A percentile compares a stretch with the other conserved stretches of the same genome.
Conservation (phyloP, 352 stramenopile genomes). For the Globisporangium spiculum region DNA sequence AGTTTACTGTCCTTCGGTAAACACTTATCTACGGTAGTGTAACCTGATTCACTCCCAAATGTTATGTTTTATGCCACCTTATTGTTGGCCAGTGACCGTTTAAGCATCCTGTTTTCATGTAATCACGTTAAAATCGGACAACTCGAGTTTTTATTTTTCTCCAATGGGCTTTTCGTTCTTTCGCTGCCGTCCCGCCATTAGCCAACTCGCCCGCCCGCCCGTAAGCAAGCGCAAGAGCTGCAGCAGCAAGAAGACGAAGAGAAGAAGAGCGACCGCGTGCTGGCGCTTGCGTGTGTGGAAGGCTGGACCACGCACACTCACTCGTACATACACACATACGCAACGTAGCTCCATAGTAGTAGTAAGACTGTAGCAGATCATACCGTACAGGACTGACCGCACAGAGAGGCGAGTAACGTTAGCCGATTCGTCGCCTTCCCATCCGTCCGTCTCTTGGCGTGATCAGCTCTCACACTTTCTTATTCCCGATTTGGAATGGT, state of each 20-base stretch:
- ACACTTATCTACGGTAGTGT: background rate
- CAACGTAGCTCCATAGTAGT: background rate
- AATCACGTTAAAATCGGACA: background rate
- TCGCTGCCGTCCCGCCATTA: conserved; percentile 1
- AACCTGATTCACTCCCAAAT: background rate
- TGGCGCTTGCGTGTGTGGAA: background rate
- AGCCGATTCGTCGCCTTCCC: background rate
- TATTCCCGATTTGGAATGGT: background rate
- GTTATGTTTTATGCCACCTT: background rate
- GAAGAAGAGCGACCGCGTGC: background rate
- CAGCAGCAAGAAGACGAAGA: background rate
- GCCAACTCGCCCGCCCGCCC: background rate
- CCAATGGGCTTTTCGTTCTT: background rate
- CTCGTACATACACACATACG: background rate
- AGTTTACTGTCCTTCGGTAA: background rate
- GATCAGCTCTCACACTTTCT: background rate
- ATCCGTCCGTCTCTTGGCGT: background rate
- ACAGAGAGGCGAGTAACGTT: background rate
- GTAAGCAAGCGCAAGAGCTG: background rate
- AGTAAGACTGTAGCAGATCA: background rate
- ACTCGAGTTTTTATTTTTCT: background rate
- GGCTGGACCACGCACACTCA: background rate
- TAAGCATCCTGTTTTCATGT: background rate
- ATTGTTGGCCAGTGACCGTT: background rate
- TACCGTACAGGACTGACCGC: background rate